Evolutionary conservation across 2,329 filamentous ascomycete species (phyloP).

Genomic region (Bipolaris sorokiniana): DNA sequence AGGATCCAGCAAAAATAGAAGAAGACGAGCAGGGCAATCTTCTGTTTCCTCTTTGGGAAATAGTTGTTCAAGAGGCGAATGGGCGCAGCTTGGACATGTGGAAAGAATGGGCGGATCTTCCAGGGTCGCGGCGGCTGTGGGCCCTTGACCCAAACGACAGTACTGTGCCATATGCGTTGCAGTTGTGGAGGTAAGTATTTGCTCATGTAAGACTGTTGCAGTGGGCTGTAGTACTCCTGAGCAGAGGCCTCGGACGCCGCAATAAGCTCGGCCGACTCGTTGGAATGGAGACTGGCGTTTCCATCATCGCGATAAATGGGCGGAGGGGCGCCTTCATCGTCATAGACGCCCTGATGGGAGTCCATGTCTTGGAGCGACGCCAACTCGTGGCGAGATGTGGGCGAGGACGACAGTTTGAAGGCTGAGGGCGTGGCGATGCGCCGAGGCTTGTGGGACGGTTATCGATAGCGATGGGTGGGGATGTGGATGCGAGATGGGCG

Average conservation of each 20-base stretch:
- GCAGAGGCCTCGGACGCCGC: slow-evolving; percentile 43
- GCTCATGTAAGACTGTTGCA: slow-evolving; percentile 28
- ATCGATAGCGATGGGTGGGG: slow-evolving; percentile 23
- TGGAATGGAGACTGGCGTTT: slow-evolving; percentile 29
- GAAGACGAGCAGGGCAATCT: slow-evolving; percentile 62
- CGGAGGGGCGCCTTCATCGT: slow-evolving; percentile 38
- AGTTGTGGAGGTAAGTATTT: slow-evolving; percentile 62
- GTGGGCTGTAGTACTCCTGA: slow-evolving; percentile 29
- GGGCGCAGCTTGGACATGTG: slow-evolving; percentile 70
- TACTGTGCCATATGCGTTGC: slow-evolving; percentile 47
- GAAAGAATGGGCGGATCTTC: slow-evolving; percentile 63
- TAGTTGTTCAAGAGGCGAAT: slow-evolving; percentile 67
- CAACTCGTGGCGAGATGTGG: slow-evolving; percentile 43
- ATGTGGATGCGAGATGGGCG: not conserved
- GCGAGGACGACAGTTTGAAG: slow-evolving; percentile 36
- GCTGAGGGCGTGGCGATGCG: slow-evolving; percentile 14
- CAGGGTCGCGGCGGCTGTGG: slow-evolving; percentile 57
- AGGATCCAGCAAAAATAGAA: slow-evolving; percentile 73
- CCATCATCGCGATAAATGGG: slow-evolving; percentile 39
- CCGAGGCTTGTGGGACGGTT: slow-evolving; percentile 17
- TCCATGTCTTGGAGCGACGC: slow-evolving; percentile 35
- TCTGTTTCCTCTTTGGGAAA: slow-evolving; percentile 65
- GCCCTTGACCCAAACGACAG: slow-evolving; percentile 56
- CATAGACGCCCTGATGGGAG: slow-evolving; percentile 26
- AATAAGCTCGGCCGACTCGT: slow-evolving; percentile 35